phyloP scores from a whole-genome alignment of 208 protist genomes.

The Perkinsela sp. region DNA sequence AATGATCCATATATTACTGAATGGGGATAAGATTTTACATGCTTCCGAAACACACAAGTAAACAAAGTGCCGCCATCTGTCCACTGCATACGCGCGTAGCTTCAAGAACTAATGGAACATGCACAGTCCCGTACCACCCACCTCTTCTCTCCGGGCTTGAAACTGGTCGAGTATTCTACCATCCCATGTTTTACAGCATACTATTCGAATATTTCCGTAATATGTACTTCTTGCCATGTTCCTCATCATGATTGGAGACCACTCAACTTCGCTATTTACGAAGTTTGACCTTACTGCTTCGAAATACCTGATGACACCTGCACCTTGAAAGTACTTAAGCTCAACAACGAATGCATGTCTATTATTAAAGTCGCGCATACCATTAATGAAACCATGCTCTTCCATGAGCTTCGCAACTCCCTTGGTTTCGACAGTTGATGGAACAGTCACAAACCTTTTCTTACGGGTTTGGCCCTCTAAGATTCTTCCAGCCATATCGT shows the following conservation, averaged over 20 bases:
- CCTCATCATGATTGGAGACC: constrained; percentile 69
- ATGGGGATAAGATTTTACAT: too few species aligned
- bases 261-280: constrained; percentile 57
- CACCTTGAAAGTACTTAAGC: constrained; percentile 63
- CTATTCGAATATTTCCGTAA: constrained; percentile 50
- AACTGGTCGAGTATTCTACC: constrained; percentile 62
- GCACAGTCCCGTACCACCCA: constrained; percentile 52
- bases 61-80: too few species aligned
- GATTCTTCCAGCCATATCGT: constrained; percentile 62
- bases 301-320: constrained; percentile 50
- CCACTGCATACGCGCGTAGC: too few species aligned
- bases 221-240: constrained; percentile 40
- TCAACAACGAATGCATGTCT: constrained; percentile 60
- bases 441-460: constrained; percentile 60
- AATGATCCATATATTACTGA: too few species aligned
- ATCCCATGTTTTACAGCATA: constrained; percentile 45
- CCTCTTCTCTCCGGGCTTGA: constrained; percentile 39
- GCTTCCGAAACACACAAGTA: too few species aligned
- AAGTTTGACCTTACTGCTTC: constrained; percentile 45
- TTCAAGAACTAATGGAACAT: constrained; percentile 28
- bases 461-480: constrained; percentile 46
- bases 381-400: constrained; percentile 47
- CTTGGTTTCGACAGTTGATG: constrained; percentile 46
- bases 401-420: constrained; percentile 52
- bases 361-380: constrained; percentile 67